Percentiles rank a stretch among this genome's conserved stretches.
Evolutionary conservation across 495 filamentous ascomycete genomes (phyloP).

Genomic region (Talaromyces liani): DNA sequence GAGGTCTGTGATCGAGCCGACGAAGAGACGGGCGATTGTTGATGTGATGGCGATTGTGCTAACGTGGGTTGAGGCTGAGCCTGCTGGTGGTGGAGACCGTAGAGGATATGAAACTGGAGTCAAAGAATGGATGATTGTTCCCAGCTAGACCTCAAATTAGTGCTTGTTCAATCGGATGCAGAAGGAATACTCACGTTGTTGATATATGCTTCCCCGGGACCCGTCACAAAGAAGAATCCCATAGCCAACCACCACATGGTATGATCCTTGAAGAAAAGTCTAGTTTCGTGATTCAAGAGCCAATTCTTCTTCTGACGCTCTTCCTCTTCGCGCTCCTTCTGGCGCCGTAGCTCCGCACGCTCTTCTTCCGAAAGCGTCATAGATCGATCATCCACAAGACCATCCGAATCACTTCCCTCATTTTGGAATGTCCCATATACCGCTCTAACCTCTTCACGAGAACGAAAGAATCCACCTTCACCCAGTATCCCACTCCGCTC

Average conservation of each 20-base stretch:
- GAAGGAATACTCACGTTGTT: slow-evolving; percentile 57
- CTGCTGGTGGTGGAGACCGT: slow-evolving; percentile 46
- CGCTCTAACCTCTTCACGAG: slow-evolving; percentile 25
- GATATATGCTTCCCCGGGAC: slow-evolving; percentile 92
- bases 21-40: slow-evolving; percentile 78
- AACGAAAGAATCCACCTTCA: slow-evolving; percentile 55
- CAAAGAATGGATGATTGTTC: slow-evolving; percentile 83
- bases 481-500: slow-evolving; percentile 80
- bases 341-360: slow-evolving; percentile 34
- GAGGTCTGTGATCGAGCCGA: slow-evolving; percentile 79
- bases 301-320: slow-evolving; percentile 70
- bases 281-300: slow-evolving; percentile 82
- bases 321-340: slow-evolving; percentile 52
- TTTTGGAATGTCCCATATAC: slow-evolving; percentile 49
- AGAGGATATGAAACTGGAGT: slow-evolving; percentile 51
- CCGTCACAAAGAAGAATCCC: slow-evolving; percentile 90
- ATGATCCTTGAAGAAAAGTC: slow-evolving; percentile 70
- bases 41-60: slow-evolving; percentile 85
- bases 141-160: slow-evolving; percentile 41
- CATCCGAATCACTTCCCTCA: slow-evolving; percentile 10
- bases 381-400: slow-evolving; percentile 16
- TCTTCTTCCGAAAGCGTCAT: slow-evolving; percentile 36
- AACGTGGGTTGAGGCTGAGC: slow-evolving; percentile 76
- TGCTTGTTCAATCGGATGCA: neutral
- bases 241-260: slow-evolving; percentile 93